Evolutionary conservation across 257 asterid genomes (phyloP).

Genomic region (Gentiana macrophylla): DNA sequence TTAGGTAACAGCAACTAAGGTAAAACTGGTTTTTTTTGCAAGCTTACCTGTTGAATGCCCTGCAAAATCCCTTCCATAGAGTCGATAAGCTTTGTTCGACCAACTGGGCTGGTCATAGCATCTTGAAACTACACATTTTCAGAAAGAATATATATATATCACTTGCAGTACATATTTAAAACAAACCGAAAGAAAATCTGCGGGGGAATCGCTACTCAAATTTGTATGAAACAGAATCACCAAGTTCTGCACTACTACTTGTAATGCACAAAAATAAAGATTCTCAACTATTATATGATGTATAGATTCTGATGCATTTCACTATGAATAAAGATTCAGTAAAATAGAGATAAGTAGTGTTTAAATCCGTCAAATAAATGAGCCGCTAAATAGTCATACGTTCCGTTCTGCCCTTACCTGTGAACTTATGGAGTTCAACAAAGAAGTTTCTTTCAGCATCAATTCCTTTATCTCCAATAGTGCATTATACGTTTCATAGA

Average conservation of each 20-base stretch:
- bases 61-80: conserved; percentile 64
- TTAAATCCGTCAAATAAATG: neutral
- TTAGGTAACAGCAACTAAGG: too few species aligned
- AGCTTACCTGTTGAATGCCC: conserved; percentile 62
- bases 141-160: too few species aligned
- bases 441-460: conserved; percentile 79
- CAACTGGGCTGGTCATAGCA: conserved; percentile 58
- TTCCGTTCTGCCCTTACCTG: conserved; percentile 40
- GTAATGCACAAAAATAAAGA: too few species aligned
- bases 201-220: too few species aligned
- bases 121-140: conserved; percentile 49
- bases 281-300: too few species aligned
- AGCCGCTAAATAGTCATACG: too few species aligned
- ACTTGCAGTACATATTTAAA: too few species aligned
- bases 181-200: too few species aligned
- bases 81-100: conserved; percentile 53
- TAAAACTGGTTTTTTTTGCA: neutral
- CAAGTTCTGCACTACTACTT: too few species aligned
- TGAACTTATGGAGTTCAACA: conserved; percentile 64
- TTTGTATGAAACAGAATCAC: too few species aligned
- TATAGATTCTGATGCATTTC: too few species aligned
- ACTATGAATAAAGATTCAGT: too few species aligned
- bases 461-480: conserved; percentile 68
- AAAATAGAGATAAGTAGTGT: neutral
- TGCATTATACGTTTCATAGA: conserved; percentile 75